Evolutionary conservation across 2,329 filamentous ascomycete species (phyloP), one percentile per base, ranked within the genome.

Genomic region (Amauroascus verrucosus): DNA sequence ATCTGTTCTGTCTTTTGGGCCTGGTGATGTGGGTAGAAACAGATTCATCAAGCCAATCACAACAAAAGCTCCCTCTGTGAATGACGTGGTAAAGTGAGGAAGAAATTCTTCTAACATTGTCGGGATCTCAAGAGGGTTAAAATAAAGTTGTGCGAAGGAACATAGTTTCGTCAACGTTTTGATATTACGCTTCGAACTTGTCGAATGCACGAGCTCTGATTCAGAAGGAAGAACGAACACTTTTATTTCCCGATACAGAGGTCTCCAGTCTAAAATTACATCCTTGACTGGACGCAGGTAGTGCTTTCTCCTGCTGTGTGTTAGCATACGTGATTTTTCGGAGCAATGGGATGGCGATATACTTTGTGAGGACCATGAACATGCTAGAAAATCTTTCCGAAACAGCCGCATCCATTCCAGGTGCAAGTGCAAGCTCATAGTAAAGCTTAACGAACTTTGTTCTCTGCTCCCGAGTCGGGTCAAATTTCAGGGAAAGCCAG

Each of bases 401-500:
- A 7, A 90, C 83, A 55, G 78, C 78, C 49, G 81, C 79, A 64
- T 97, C 91, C 53, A 98, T 77, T 2, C 94, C 93, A 0, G 91
- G 93, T 26, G 93, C 88, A 56, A 98, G 77, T 4, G 88, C 80
- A 55, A 98, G 84, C 72, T 95, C 89, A 71, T 95, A 98, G 73
- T 96, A 98, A 35, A 98, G 77, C 72, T 85, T 86, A 28, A 93
- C 86, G 28, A 98, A 80, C 69, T 82, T 88, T 47, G 89, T 83
- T 54, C 94, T 80, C 60, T 90, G 83, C 66, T 85, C 84, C 62
- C 87, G 82, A 46, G 88, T 88, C 67, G 95, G 88, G 72, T 98
- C 91, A 67, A 98, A 98, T 76, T 98, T 98, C 70, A 98, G 82
- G 51, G 85, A 86, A 60, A 98, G 77, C 93, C 94, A 98, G 70